These are phyloP conservation scores for Lipomyces yarrowii DNA, from an alignment of 1,139 yeast species.

Conservation along the genomic window DNA sequence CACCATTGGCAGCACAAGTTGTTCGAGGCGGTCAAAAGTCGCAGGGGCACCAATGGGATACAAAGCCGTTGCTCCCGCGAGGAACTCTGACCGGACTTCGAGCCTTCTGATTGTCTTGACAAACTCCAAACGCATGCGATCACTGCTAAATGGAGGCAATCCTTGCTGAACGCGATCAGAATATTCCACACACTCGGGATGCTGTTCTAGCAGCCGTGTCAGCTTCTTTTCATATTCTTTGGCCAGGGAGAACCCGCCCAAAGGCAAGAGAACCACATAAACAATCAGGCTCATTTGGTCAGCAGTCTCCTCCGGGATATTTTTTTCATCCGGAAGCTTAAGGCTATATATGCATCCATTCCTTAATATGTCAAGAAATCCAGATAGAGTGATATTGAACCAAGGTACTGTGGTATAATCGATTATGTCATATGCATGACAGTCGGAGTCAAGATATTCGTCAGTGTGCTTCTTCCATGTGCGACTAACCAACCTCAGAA, in stretches of 20 bases:
- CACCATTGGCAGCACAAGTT: not conserved
- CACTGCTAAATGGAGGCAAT: not conserved
- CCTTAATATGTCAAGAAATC: not conserved
- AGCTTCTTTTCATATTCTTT: not conserved
- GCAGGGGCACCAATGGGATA: not conserved
- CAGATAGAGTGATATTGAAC: not conserved
- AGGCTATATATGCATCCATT: not conserved
- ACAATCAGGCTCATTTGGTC: not conserved
- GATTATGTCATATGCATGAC: not conserved
- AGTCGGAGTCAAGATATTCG: not conserved
- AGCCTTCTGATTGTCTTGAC: not conserved
- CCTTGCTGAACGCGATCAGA: not conserved
- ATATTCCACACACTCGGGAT: not conserved
- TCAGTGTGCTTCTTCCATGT: not conserved
- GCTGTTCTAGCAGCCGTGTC: not conserved
- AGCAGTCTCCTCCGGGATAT: not conserved
- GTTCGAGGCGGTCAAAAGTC: not conserved
- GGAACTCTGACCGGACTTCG: not conserved
- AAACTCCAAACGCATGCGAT: not conserved
- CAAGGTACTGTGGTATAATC: not conserved
- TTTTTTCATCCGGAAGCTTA: not conserved
- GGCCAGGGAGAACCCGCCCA: not conserved
- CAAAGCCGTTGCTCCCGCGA: not conserved
- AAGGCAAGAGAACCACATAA: not conserved
- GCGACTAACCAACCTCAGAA: not conserved